Percentiles rank a stretch among this genome's conserved stretches.
phyloP scores from a whole-genome alignment of 345 rosid genomes.

The Eucalyptus erythrocorys region DNA sequence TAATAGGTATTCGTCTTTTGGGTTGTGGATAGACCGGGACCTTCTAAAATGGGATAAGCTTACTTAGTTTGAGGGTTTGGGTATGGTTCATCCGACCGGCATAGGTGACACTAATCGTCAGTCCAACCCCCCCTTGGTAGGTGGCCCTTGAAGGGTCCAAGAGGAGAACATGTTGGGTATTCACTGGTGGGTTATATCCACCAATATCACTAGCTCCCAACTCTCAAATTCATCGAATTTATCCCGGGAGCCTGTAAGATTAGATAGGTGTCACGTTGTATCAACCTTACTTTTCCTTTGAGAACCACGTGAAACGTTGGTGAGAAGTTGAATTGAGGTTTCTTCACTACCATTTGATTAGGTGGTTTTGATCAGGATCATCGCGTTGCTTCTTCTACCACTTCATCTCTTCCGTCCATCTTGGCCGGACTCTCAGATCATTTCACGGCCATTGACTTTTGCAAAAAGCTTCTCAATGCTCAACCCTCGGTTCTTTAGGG shows the following conservation, averaged over 20 bases:
- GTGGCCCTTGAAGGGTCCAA: neutral
- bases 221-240: neutral
- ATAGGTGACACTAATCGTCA: neutral
- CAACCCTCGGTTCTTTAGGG: neutral
- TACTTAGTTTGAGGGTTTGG: neutral
- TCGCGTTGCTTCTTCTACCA: neutral
- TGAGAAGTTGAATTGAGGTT: neutral
- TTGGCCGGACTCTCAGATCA: neutral
- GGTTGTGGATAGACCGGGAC: neutral
- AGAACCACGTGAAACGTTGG: neutral
- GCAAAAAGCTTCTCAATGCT: neutral
- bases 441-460: neutral
- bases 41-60: neutral
- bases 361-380: neutral
- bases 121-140: neutral
- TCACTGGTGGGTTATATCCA: neutral
- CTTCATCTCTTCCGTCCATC: neutral
- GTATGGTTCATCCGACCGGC: neutral
- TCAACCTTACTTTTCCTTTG: neutral
- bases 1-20: neutral
- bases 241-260: fast-evolving
- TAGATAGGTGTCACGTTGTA: neutral
- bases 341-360: neutral
- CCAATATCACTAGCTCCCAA: neutral
- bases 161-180: neutral